Evolutionary conservation across 768 basidiomycete species (phyloP).

Genomic region (Cystobasidium ongulense): DNA sequence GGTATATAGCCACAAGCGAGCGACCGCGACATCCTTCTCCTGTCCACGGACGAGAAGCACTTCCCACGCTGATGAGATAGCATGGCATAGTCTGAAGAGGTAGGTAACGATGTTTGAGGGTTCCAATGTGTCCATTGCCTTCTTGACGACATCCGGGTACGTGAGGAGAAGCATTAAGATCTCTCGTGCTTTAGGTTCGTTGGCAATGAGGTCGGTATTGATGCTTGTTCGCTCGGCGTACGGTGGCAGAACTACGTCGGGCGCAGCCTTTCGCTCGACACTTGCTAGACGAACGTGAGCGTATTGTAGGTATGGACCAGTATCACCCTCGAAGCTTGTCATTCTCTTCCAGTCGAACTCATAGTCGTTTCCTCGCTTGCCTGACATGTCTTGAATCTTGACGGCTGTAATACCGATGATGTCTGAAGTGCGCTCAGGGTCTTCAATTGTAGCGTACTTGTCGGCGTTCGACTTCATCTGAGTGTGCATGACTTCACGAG

Average conservation of each 20-base stretch:
- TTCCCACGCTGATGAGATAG: conserved; percentile 89
- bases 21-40: conserved; percentile 64
- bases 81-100: conserved; percentile 71
- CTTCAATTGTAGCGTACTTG: conserved; percentile 78
- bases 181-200: conserved; percentile 69
- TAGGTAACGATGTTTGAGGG: conserved; percentile 87
- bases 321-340: conserved; percentile 92
- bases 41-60: conserved; percentile 76
- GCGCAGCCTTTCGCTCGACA: conserved; percentile 82
- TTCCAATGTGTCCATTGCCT: conserved; percentile 74
- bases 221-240: conserved; percentile 54
- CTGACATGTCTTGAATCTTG: conserved; percentile 63
- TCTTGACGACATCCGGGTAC: conserved; percentile 85
- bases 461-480: conserved; percentile 92
- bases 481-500: conserved; percentile 81
- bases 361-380: conserved; percentile 70
- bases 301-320: conserved; percentile 83
- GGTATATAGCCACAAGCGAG: conserved; percentile 80
- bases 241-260: conserved; percentile 61
- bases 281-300: conserved; percentile 88
- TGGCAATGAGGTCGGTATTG: conserved; percentile 56
- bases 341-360: conserved; percentile 89
- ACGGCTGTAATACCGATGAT: conserved; percentile 91
- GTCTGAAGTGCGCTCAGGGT: conserved; percentile 67
- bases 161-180: conserved; percentile 76